Evolutionary conservation across 495 filamentous ascomycete genomes (phyloP), one percentile per base, ranked within the genome.

Genomic region (Echria macrotheca): DNA sequence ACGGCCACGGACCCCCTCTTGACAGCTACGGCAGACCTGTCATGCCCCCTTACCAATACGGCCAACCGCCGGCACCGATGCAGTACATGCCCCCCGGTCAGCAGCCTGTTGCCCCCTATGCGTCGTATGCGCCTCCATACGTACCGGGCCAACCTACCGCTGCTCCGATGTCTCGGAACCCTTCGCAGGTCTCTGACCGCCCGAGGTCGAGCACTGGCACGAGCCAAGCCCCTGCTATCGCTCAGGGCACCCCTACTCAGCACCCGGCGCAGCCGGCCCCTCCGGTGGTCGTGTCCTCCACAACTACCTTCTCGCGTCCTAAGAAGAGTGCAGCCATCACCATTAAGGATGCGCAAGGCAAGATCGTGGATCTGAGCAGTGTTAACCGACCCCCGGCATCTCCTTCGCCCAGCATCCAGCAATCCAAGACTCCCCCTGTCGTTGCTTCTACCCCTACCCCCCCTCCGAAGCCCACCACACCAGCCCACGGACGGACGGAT

Each of bases 201-300:
- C 89, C 90, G 8, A 72, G 77, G 12, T 91, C 90, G 18, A 91
- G 86, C 66, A 77, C 90, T 38, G 79, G 85, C 31, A 87, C 86
- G 56, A 57, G 28, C 41, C 71, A 72, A 51, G 69, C 67, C 8
- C 73, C 75, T 18, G 65, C 66, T 19, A 63, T 73, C 50, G 59
- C 69, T 18, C 67, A 73, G 22, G 66, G 69, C 26, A 74, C 74
- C 0, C 60, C 69, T 12, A 63, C 66, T 41, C 59, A 78, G 73
- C 56, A 82, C 74, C 26, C 79, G 71, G 35, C 77, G 67, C 49
- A 73, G 70, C 74, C 81, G 4, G 73, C 81, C 28, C 75, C 85
- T 15, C 74, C 84, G 12, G 76, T 77, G 35, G 61, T 81, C 26
- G 75, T 69, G 24, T 81, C 84, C 31, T 75, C 81, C 29, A 74